Evolutionary conservation across 2,329 filamentous ascomycete genomes (phyloP), one percentile per base, ranked within the genome.

Genomic region (Westerdykella aurantiaca): DNA sequence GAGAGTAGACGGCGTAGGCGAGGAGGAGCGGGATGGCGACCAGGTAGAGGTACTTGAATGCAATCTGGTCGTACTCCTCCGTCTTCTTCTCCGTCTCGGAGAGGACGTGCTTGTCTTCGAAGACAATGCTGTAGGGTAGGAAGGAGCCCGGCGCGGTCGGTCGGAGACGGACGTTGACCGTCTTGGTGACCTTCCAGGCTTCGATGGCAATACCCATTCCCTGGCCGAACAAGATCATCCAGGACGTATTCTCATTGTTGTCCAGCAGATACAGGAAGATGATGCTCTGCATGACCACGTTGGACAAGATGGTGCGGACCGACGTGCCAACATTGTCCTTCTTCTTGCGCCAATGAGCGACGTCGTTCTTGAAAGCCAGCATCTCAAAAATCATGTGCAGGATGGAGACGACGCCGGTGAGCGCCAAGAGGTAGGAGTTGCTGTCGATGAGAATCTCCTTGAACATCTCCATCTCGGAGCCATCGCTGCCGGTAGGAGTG

Each of bases 261-360:
- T 98, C 93, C 58, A 98, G 73, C 23, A 98, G 79, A 70, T 98
- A 98, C 37, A 98, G 77, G 78, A 98, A 94, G 69, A 98, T 96
- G 61, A 97, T 78, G 6, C 78, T 69, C 69, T 98, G 93, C 93
- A 98, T 98, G 68, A 97, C 90, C 49, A 97, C 90, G 61, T 97
- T 98, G 65, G 88, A 89, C 45, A 98, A 75, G 61, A 98, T 98
- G 25, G 91, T 94, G 45, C 93, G 88, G 47, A 98, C 86, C 1
- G 90, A 96, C 37, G 95, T 95, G 51, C 93, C 93, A 22, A 98
- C 86, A 46, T 95, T 93, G 72, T 97, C 94, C 77, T 98, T 98
- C 84, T 98, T 98, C 76, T 97, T 96, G 64, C 90, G 88, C 81
- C 93, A 98, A 71, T 98, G 93, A 39, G 89, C 76, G 65, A 98